phyloP scores from a whole-genome alignment of 169 alveolate genomes.

The Hepatocystis sp. region DNA sequence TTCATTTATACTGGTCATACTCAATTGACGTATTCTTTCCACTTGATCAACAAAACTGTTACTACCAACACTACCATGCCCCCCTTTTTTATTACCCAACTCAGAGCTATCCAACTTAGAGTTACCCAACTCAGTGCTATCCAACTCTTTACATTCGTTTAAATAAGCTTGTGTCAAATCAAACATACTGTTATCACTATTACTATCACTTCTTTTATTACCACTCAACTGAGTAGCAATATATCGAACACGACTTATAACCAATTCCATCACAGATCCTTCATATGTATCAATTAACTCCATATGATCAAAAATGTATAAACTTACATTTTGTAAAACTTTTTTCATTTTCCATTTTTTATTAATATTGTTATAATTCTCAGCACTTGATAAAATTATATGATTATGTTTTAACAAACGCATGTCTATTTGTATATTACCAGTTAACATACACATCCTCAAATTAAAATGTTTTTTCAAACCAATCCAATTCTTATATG shows the following conservation, averaged over 20 bases:
- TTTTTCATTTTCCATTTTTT: conserved; percentile 93
- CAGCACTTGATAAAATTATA: conserved; percentile 93
- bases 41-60: neutral
- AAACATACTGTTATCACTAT: conserved; percentile 6
- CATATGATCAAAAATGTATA: conserved; percentile 96
- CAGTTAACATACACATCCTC: conserved; percentile 85
- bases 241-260: conserved; percentile 95
- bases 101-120: neutral
- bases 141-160: neutral
- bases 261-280: conserved; percentile 94
- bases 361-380: conserved; percentile 93
- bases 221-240: conserved; percentile 90
- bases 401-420: conserved; percentile 83
- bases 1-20: conserved; percentile 12
- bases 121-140: neutral
- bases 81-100: conserved; percentile 9
- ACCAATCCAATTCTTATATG: conserved; percentile 36
- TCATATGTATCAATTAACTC: conserved; percentile 90
- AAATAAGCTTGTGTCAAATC: too few species aligned
- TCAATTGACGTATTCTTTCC: conserved; percentile 18
- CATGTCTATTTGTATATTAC: conserved; percentile 90
- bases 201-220: conserved; percentile 13
- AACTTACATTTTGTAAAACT: conserved; percentile 86
- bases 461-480: conserved; percentile 14
- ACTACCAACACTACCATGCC: neutral